phyloP scores from a whole-genome alignment of 345 rosid genomes.

The Citrus maxima region DNA sequence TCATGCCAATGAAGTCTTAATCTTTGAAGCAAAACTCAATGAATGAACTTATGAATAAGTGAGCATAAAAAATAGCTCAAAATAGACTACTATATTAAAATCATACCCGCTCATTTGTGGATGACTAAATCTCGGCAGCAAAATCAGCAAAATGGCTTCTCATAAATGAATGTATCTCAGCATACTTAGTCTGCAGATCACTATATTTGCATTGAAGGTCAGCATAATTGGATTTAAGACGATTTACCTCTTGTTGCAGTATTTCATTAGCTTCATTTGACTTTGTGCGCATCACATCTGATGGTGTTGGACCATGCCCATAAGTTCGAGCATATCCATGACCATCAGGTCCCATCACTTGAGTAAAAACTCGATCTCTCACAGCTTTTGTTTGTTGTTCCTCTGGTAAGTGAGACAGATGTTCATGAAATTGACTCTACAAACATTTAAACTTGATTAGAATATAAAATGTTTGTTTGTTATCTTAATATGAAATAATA shows the following conservation, averaged over 20 bases:
- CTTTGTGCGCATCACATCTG: background rate
- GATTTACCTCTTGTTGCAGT: background rate
- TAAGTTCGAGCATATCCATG: background rate
- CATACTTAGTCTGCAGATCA: background rate
- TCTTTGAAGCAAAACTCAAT: no score
- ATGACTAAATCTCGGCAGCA: background rate
- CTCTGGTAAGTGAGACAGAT: background rate
- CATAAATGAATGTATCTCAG: no score
- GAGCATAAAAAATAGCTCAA: no score
- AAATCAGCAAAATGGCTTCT: background rate
- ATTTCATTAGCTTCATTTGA: no score
- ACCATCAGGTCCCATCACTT: background rate
- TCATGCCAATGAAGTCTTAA: no score
- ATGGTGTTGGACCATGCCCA: background rate
- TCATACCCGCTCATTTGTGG: background rate
- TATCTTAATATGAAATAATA: no score
- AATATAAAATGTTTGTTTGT: no score
- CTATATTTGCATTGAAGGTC: background rate
- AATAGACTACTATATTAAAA: no score
- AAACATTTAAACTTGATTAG: background rate
- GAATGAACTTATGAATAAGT: no score
- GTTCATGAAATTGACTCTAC: no score
- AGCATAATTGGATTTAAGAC: background rate
- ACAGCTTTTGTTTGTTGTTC: background rate
- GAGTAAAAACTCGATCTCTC: background rate